Base-by-base conservation (phyloP, 768 basidiomycete genomes). In the Cubamyces sp. region DNA sequence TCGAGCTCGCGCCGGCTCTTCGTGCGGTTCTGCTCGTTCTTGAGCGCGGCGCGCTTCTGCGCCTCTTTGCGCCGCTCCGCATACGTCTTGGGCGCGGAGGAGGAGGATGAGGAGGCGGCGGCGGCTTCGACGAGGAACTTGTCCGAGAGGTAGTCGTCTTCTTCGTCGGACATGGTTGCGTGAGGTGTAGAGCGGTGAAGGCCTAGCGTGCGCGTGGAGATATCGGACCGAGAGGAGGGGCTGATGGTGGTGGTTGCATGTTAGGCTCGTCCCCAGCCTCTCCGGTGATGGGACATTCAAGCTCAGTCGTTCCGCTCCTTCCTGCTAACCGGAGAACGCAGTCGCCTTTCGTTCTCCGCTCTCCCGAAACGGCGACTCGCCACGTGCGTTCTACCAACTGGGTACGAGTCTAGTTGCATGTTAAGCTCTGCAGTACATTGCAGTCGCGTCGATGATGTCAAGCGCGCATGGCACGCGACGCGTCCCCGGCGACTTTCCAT, bases 81-180 rank as follows among this genome's bases (percentile, higher is more conserved):
- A 68, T 95, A 95, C 0, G 91, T 90, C 65, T 83, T 84, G 9
- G 85, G 77, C 53, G 76, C 70, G 2, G 74, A 57, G 1, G 77
- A 67, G 6, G 77, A 67, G 5, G 57, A 26, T 19, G 79, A 67
- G 12, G 74, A 64, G 34, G 73, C 57, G 8, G 78, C 34, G 19
- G 70, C 60, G n/a, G 77, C 52, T 0, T 80, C 78, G 19, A 67
- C 45, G 4, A 94, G 81, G 74, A 94, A 94, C 70, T 92, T 94
- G 79, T 93, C 91, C 34, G 92, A 93, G 53, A 95, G 83, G 71
- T 94, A 95, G 77, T 94, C 90, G 67, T 91, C 91, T 69, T 94
- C 92, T 61, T 83, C 85, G 64, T 84, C 84, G 54, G 87, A 85
- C 89, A 90, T 91, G 39, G 18, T 16, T n/a, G 14, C 39, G 40